Conservation (phyloP, 1,284 basidiomycete genomes). For the Wolfiporia cocos region DNA sequence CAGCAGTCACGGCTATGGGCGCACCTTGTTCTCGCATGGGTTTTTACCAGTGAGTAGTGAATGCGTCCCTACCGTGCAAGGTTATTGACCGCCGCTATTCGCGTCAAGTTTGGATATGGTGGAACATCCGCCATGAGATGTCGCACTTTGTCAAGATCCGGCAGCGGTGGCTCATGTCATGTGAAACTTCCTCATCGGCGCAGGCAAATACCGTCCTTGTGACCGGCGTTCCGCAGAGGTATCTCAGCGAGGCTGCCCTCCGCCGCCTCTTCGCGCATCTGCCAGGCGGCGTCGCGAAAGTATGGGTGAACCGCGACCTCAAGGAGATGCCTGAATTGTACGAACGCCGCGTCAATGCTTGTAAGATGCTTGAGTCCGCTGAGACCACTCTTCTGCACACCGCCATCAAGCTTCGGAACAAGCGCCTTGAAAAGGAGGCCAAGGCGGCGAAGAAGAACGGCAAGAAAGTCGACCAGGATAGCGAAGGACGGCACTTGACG, state of each 20-base stretch:
- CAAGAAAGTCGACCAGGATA: constrained; percentile 20
- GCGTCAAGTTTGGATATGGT: constrained; percentile 87
- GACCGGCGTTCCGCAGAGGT: constrained; percentile 82
- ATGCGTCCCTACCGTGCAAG: not conserved
- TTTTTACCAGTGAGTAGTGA: constrained; percentile 64
- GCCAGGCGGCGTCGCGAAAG: constrained; percentile 79
- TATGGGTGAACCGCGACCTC: constrained; percentile 89
- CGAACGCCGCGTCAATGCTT: constrained; percentile 72
- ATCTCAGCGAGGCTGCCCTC: constrained; percentile 65
- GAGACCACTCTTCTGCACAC: constrained; percentile 73
- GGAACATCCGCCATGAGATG: constrained; percentile 80
- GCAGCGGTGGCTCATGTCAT: constrained; percentile 79
- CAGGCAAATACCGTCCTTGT: constrained; percentile 88
- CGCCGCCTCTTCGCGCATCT: constrained; percentile 64
- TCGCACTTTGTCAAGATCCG: constrained; percentile 74
- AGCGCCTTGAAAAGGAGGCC: constrained; percentile 36
- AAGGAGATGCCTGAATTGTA: constrained; percentile 82
- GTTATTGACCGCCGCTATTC: not conserved
- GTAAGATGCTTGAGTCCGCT: constrained; percentile 78
- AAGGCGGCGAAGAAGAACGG: constrained; percentile 26
- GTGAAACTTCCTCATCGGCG: constrained; percentile 63
- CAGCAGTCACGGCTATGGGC: constrained; percentile 63
- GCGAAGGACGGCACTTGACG: constrained; percentile 38
- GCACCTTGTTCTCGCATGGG: constrained; percentile 67
- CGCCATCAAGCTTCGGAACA: constrained; percentile 60